Percentiles rank a stretch among this genome's conserved stretches.
Evolutionary conservation across 805 yeast genomes (phyloP).

Genomic region (Jamesozyma piceae): DNA sequence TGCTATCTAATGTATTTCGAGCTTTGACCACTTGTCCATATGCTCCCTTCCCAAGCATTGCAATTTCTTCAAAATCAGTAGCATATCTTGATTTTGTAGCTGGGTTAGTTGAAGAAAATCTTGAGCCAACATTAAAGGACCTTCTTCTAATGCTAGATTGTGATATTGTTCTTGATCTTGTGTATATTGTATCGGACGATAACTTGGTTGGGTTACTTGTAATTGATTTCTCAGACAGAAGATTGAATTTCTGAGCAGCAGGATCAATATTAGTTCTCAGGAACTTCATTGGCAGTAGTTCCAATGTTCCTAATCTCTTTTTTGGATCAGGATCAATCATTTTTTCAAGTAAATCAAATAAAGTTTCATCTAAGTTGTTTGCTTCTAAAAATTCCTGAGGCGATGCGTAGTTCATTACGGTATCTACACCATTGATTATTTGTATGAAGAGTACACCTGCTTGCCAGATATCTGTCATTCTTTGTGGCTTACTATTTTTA

Average conservation of each 20-base stretch:
- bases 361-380: slow-evolving; percentile 42
- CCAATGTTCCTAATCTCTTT: slow-evolving; percentile 74
- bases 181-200: slow-evolving; percentile 5
- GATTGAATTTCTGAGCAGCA: slow-evolving; percentile 22
- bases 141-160: slow-evolving; percentile 29
- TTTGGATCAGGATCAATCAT: slow-evolving; percentile 59
- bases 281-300: slow-evolving; percentile 74
- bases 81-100: slow-evolving; percentile 59
- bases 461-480: slow-evolving; percentile 91
- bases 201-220: slow-evolving; percentile 5
- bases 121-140: slow-evolving; percentile 34
- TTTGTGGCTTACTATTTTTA: slow-evolving; percentile 41
- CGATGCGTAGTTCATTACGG: slow-evolving; percentile 43
- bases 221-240: slow-evolving; percentile 8
- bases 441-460: slow-evolving; percentile 71
- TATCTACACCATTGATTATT: slow-evolving; percentile 51
- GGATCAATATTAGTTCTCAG: slow-evolving; percentile 59
- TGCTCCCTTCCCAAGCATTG: slow-evolving; percentile 86
- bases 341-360: slow-evolving; percentile 54
- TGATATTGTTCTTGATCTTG: slow-evolving; percentile 17
- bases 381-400: slow-evolving; percentile 55
- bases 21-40: slow-evolving; percentile 98
- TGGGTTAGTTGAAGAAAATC: slow-evolving; percentile 27
- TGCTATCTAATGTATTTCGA: slow-evolving; percentile 84
- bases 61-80: slow-evolving; percentile 91